Base-by-base conservation (phyloP, 139 green algal genomes). In the Diplosphaera chodatii region DNA sequence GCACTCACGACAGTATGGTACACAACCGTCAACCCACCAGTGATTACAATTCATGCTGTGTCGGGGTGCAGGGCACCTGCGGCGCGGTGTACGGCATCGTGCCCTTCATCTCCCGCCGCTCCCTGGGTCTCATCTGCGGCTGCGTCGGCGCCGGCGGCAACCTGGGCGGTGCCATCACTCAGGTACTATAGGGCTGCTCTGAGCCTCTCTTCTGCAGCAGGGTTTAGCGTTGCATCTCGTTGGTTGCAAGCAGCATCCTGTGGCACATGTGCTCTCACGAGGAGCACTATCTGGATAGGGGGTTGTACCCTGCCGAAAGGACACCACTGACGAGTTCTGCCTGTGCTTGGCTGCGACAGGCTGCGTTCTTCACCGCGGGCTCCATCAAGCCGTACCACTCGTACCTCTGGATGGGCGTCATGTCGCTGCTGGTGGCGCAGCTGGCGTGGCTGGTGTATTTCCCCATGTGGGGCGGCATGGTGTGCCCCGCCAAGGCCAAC, bases 381-480 rank as follows among this genome's bases (percentile, higher is more conserved):
- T 70, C 37, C 67, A 82, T 91, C 55, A 71, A 73, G 8, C 80
- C 73, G 15, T 72, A 90, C 34, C 78, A 96, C 30, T 90, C 87
- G 37, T 83, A 96, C 67, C 74, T 80, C 55, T 96, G 85, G 82
- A 95, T 97, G 92, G 93, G 94, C 13, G 80, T 94, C 33, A 84
- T 91, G 75, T 93, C 65, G 83, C 96, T 20, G 78, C 41, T 18
- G 74, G 95, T 0, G 91, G 92, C 0, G 30, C 80, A 18, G 63
- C 90, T 28, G 55, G 65, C 2, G 69, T 96, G 13, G n/a, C 55
- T 85, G 30, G 82, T 97, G 74, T 89, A 93, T 77, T 98, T 97
- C 83, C 93, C 93, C 65, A 91, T 91, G 91, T 97, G 92, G 94
- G 94, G 94, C 34, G 85, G 85, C 76, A 94, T 96, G 84, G 85